Base-by-base conservation (phyloP, 345 rosid species). In the Populus davidiana region DNA sequence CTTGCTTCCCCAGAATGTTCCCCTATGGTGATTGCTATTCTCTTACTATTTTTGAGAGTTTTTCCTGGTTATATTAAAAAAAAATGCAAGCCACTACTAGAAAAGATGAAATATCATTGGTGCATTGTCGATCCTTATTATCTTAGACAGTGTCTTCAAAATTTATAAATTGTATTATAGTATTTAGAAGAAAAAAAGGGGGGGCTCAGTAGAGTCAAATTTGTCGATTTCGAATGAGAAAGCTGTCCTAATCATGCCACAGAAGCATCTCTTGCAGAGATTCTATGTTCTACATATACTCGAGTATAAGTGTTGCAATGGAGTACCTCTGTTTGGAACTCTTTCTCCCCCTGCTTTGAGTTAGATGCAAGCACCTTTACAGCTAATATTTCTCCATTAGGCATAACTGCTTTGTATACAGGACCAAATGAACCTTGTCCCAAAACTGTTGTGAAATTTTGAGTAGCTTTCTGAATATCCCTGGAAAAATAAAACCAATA, bases 401-500 rank as follows among this genome's bases (percentile, higher is more conserved):
- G 86, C 90, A 93, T 79, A 38, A 80, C 77, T 29, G 98, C 98
- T 87, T 89, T 93, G 83, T 92, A 93, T 29, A 96, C 99, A 20
- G 96, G 96, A 80, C 99, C 99, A 85, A 91, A 93, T 66, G 99
- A 89, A 71, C 99, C 99, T 88, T 93, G 88, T 38, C 99, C 99
- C 71, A 96, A 69, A 65, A 88, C 75, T 25, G 94, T 92, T 10
- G 94, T 93, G 79, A 93, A 96, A 80, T 88, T 91, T 66, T 89
- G 86, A 47, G 99, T 96, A 70, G 94, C 97, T 87, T 96, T 96
- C 89, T 93, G 94, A 67, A 96, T 85, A 84, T 92, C 99, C 94
- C 98, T 93, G 89, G 66, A 74, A 75, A 64, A 76, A 54, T 39
- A 79, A 29, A 56, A 35, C 21, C 29, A 43, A 52, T 36, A 62